Base-by-base conservation (phyloP, 768 basidiomycete genomes). In the Lactarius deliciosus region DNA sequence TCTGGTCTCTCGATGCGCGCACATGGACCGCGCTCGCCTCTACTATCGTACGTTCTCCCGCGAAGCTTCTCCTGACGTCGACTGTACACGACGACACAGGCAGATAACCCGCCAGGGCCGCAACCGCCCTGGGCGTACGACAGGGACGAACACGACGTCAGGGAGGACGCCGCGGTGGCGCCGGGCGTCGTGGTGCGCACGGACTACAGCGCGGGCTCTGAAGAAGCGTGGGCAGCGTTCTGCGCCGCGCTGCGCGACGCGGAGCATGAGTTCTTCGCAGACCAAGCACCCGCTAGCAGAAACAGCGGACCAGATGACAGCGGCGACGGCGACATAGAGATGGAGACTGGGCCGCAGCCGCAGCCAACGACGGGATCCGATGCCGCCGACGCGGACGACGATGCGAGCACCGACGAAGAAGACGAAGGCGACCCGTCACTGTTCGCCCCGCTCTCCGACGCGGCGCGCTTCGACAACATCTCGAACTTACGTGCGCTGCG, bases 101-200 rank as follows among this genome's bases (percentile, higher is more conserved):
- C 22, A 22, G 60, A 36, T 15, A n/a, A 36, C 22, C 32, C 11
- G 57, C 16, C 32, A 25, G 34, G n/a, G 18, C 56, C 56, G 34
- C 36, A 38, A 8, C 34, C 34, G 75, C 73, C 61, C 72, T 66
- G 8, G 88, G 88, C 72, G 73, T 74, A 10, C 20, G 89, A 91
- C 74, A 83, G 83, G 1, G 73, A 83, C 66, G 88, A 90, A 74
- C 73, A 72, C 13, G 68, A 78, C 59, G 69, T 83, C 38, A 74
- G 77, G 25, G 80, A 77, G 28, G 80, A 84, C 25, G 78, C 81
- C 28, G 80, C 77, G 8, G 79, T 79, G 1, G 83, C 84, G 64
- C 71, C 85, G 50, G 89, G 89, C 16, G 71, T 92, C 65, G 73
- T 92, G 56, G 73, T 92, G n/a, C 86, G 91, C 45, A 88, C 90